Evolutionary conservation across 2,329 filamentous ascomycete species (phyloP).

Genomic region (Penicillium olsonii): DNA sequence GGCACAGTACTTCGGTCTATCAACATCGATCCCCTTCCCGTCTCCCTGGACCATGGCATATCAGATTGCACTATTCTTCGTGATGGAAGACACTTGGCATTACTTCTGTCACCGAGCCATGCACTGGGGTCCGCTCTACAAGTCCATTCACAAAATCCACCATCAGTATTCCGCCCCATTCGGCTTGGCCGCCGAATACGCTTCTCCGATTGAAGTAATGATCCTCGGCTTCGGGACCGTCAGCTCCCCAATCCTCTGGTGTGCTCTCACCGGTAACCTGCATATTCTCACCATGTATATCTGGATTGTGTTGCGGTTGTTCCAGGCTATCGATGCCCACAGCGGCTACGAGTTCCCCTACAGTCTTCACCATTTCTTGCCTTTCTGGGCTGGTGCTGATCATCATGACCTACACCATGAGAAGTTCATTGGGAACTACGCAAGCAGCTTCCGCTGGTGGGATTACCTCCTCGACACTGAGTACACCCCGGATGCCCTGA

Average conservation of each 20-base stretch:
- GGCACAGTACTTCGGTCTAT: conserved; percentile 87
- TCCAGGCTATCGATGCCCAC: conserved; percentile 97
- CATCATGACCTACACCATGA: conserved; percentile 98
- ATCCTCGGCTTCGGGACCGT: conserved; percentile 86
- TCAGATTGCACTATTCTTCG: conserved; percentile 92
- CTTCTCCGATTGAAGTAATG: conserved; percentile 96
- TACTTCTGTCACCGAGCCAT: conserved; percentile 94
- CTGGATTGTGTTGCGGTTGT: conserved; percentile 90
- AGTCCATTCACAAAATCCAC: conserved; percentile 96
- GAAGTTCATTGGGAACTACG: conserved; percentile 97
- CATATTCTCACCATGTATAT: conserved; percentile 97
- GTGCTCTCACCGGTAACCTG: conserved; percentile 77
- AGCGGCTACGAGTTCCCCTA: conserved; percentile 98
- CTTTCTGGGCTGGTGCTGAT: conserved; percentile 96
- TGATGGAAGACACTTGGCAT: conserved; percentile 96
- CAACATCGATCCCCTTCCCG: conserved; percentile 87
- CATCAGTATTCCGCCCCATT: conserved; percentile 98
- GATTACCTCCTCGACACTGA: conserved; percentile 93
- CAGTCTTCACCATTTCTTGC: conserved; percentile 91
- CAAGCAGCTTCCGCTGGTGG: conserved; percentile 99
- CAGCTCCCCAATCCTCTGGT: conserved; percentile 79
- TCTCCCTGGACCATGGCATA: conserved; percentile 79
- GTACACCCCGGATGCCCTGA: conserved; percentile 81
- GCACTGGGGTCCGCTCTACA: conserved; percentile 95
- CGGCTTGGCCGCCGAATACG: conserved; percentile 94